Conservation (phyloP, 257 asterid genomes). For the Verbena officinalis region DNA sequence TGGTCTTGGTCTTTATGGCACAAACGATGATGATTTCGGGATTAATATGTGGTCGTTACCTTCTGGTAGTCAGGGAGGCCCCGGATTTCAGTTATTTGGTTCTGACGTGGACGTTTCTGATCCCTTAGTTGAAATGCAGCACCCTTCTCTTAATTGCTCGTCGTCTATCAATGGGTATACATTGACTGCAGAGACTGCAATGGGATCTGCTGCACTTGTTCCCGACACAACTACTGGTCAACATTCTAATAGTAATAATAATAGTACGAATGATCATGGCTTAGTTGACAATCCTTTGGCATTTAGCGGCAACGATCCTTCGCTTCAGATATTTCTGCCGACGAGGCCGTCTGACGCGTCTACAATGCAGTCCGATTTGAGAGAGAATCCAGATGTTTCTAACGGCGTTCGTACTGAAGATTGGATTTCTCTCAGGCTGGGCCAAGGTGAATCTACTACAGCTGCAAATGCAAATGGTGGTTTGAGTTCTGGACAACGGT, state of each 20-base stretch:
- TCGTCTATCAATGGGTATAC: slow-evolving; percentile 55
- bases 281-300: slow-evolving; percentile 77
- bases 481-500: slow-evolving; percentile 50
- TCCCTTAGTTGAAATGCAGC: slow-evolving; percentile 66
- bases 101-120: slow-evolving; percentile 71
- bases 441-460: slow-evolving; percentile 45
- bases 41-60: slow-evolving; percentile 81
- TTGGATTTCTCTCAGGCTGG: slow-evolving; percentile 86
- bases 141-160: slow-evolving; percentile 54
- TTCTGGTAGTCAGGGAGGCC: slow-evolving; percentile 66
- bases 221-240: slow-evolving; percentile 50
- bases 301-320: slow-evolving; percentile 73
- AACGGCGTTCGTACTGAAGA: slow-evolving; percentile 75
- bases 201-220: slow-evolving; percentile 57
- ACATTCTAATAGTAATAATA: slow-evolving; percentile 40
- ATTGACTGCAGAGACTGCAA: slow-evolving; percentile 51
- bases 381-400: slow-evolving; percentile 60
- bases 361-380: slow-evolving; percentile 49
- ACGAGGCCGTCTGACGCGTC: slow-evolving; percentile 75
- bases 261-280: slow-evolving; percentile 43
- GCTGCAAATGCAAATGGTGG: slow-evolving; percentile 52
- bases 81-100: slow-evolving; percentile 87
- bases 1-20: slow-evolving; percentile 51
- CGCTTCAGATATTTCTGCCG: slow-evolving; percentile 93
- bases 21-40: slow-evolving; percentile 68